Base-by-base conservation (phyloP, 2,329 filamentous ascomycete species). In the Colletotrichum sp. region DNA sequence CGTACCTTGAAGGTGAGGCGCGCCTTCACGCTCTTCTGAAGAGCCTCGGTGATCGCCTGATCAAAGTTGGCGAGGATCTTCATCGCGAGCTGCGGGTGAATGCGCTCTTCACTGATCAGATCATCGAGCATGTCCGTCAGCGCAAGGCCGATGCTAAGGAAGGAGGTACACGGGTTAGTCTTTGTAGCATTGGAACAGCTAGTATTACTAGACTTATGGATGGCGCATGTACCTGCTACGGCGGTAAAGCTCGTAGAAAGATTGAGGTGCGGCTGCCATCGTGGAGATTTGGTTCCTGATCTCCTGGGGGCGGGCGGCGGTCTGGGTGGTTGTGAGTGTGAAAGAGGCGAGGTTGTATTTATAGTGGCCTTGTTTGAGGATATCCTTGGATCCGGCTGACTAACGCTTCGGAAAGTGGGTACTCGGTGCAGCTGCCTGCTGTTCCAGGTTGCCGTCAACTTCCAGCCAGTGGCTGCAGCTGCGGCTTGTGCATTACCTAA, bases 11-110 rank as follows among this genome's bases (percentile, higher is more conserved):
- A 99, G 5, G 93, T 95, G 84, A 99, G 87, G 66, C 96, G 92
- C 28, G 95, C 92, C 87, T 98, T 98, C 80, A 99, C 97, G 83
- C 95, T 97, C 72, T 98, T 96, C 77, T 95, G 94, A 48, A 99
- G 89, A 24, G 96, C 95, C 82, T 98, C 96, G 18, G 97, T 95
- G 71, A 99, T 96, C 60, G 95, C 94, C 81, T 96, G 94, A 86
- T 99, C 97, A 85, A 99, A 99, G 87, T 98, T 98, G 80, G 93
- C 93, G 77, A 99, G 92, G 78, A 99, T 98, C 90, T 98, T 98
- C 95, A 99, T 99, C 67, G 97, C 97, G 60, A 99, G 92, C 88
- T 99, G 97, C 32, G 97, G 97, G 87, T 99, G 96, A 87, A 99
- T 99, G 79, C 95, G 95, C 82, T 96, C 94, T 80, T 96, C 94